phyloP scores from a whole-genome alignment of 2,329 filamentous ascomycete genomes.

The Alternaria sp. region DNA sequence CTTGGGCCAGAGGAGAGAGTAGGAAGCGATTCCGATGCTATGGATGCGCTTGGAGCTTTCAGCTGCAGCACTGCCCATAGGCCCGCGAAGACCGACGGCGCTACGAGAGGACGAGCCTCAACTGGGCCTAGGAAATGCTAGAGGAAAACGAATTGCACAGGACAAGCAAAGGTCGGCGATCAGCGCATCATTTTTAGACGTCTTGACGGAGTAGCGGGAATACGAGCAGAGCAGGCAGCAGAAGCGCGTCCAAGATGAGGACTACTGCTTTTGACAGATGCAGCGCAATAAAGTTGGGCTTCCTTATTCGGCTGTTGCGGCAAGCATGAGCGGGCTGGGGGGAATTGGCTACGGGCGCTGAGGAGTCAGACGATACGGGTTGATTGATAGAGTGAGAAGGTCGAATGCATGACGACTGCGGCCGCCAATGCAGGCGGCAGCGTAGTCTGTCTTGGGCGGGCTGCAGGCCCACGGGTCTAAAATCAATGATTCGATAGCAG shows the following conservation, averaged over 20 bases:
- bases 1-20: conserved; percentile 25
- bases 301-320: conserved; percentile 48
- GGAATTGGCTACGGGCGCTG: conserved; percentile 17
- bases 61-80: conserved; percentile 18
- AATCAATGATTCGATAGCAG: conserved; percentile 41
- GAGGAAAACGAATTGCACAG: conserved; percentile 33
- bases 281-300: conserved; percentile 37
- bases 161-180: conserved; percentile 34
- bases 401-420: conserved; percentile 47
- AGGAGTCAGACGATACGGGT: conserved; percentile 47
- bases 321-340: conserved; percentile 39
- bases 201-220: conserved; percentile 26
- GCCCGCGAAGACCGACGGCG: conserved; percentile 15
- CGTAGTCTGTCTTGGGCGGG: conserved; percentile 27
- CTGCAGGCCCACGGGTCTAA: conserved; percentile 31
- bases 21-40: conserved; percentile 33
- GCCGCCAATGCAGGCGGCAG: conserved; percentile 46
- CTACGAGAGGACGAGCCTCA: conserved; percentile 19
- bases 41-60: conserved; percentile 27
- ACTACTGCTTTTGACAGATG: conserved; percentile 24
- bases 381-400: conserved; percentile 35
- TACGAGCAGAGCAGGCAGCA: conserved; percentile 27
- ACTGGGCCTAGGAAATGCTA: conserved; percentile 18
- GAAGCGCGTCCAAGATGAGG: neutral
- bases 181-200: conserved; percentile 24